These are phyloP conservation scores for Apiospora malaysiana DNA, from an alignment of 2,329 filamentous ascomycete species.

Conservation along the genomic window DNA sequence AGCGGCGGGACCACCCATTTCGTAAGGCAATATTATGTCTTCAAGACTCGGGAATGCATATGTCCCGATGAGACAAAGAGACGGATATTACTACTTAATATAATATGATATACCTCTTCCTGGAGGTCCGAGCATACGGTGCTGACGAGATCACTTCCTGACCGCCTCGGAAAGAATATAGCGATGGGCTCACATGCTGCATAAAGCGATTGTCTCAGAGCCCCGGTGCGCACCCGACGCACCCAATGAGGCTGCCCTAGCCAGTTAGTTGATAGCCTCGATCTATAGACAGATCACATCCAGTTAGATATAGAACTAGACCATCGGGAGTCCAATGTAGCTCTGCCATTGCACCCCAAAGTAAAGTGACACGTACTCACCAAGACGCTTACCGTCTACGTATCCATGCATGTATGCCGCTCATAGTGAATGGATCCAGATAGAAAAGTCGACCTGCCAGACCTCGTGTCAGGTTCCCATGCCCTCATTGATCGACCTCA, in stretches of 20 bases:
- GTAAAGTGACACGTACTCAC: not conserved
- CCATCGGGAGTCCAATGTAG: not conserved
- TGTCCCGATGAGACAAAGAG: not conserved
- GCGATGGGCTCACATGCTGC: not conserved
- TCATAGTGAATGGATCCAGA: not conserved
- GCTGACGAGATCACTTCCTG: not conserved
- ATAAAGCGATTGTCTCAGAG: not conserved
- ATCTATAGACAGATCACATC: not conserved
- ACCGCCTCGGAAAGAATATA: not conserved
- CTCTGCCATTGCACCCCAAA: not conserved
- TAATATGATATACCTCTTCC: not conserved
- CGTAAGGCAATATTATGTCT: not conserved
- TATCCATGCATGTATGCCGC: not conserved
- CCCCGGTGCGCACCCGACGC: not conserved
- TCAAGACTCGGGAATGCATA: not conserved
- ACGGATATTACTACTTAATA: not conserved
- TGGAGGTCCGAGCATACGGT: not conserved
- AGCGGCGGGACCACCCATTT: conserved; percentile 2
- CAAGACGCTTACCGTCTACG: not conserved
- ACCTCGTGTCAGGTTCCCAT: not conserved
- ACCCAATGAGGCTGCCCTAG: not conserved
- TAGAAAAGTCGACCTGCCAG: not conserved
- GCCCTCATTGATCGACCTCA: not conserved
- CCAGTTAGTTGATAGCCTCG: not conserved
- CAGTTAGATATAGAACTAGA: not conserved